Percentiles rank a stretch among this genome's conserved stretches.
These are phyloP conservation scores for Martensiomyces pterosporus DNA, from an alignment of 192 early-diverging fungal genomes.

Conservation along the genomic window DNA sequence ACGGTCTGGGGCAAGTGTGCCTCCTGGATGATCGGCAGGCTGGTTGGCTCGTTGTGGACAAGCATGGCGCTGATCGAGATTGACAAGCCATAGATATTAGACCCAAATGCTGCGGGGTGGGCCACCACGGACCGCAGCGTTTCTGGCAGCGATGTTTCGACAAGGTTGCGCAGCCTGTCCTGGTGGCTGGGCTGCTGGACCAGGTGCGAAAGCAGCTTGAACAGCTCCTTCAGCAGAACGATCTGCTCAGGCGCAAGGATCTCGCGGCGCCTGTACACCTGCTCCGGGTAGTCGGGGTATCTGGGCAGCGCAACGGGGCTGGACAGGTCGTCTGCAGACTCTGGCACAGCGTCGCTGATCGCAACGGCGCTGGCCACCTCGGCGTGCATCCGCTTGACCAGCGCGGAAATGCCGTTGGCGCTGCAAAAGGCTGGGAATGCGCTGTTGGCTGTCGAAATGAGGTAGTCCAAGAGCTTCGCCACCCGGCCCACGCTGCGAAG, in stretches of 20 bases:
- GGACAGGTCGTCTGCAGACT: constrained; percentile 28
- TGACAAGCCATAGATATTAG: constrained; percentile 78
- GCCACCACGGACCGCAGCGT: constrained; percentile 72
- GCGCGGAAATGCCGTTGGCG: constrained; percentile 71
- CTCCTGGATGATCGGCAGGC: constrained; percentile 91
- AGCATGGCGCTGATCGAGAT: constrained; percentile 93
- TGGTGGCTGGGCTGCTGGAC: constrained; percentile 89
- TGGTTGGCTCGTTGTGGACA: constrained; percentile 98
- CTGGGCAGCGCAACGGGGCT: constrained; percentile 28
- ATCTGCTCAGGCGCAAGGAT: constrained; percentile 67
- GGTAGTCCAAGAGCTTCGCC: constrained; percentile 75
- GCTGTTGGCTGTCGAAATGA: constrained; percentile 67
- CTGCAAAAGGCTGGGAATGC: constrained; percentile 78
- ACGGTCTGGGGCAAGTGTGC: constrained; percentile 79
- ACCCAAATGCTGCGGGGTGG: constrained; percentile 73
- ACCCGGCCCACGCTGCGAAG: constrained; percentile 62
- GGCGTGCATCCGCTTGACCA: constrained; percentile 73
- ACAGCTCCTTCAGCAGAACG: constrained; percentile 76
- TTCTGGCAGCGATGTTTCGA: constrained; percentile 79
- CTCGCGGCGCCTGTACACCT: constrained; percentile 46
- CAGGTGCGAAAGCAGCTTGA: constrained; percentile 90
- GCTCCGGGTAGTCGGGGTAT: constrained; percentile 23
- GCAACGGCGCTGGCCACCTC: constrained; percentile 38
- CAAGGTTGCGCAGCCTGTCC: constrained; percentile 90
- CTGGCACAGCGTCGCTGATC: constrained; percentile 21